A percentile compares a stretch with the other conserved stretches of the same genome.
Conservation (phyloP, 1,284 basidiomycete species). For the Takashimella tepidaria region DNA sequence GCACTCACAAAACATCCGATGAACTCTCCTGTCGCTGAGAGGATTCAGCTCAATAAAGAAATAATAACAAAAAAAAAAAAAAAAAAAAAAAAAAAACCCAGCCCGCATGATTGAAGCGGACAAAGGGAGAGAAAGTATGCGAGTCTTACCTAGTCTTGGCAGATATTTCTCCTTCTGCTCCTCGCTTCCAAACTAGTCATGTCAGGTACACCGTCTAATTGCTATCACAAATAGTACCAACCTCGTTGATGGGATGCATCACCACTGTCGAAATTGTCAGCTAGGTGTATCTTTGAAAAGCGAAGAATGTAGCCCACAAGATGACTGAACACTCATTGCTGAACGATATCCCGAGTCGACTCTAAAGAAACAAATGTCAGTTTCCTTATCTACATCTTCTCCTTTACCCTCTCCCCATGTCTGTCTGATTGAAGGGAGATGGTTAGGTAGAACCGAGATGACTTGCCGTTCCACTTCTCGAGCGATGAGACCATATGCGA, state of each 20-base stretch:
- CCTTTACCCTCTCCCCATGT: background rate
- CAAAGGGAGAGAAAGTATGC: too few species aligned
- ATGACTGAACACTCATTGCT: constrained; percentile 93
- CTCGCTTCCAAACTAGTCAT: constrained; percentile 65
- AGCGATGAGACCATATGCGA: constrained; percentile 89
- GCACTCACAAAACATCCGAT: constrained; percentile 76
- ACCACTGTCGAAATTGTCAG: constrained; percentile 52
- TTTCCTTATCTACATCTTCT: background rate
- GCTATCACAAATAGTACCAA: background rate
- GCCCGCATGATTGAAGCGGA: too few species aligned
- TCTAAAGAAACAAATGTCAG: constrained; percentile 45
- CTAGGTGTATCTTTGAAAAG: background rate
- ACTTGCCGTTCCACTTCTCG: constrained; percentile 82
- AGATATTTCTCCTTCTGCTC: constrained; percentile 89
- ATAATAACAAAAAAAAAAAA: background rate
- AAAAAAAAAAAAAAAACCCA: background rate
- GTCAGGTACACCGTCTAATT: background rate
- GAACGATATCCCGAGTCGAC: constrained; percentile 95
- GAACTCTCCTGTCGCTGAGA: constrained; percentile 79
- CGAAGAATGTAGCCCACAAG: constrained; percentile 33
- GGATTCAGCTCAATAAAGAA: background rate
- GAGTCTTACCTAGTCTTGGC: constrained; percentile 48
- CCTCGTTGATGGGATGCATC: constrained; percentile 90
- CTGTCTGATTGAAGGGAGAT: background rate
- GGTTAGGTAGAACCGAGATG: background rate